Evolutionary conservation across 768 basidiomycete genomes (phyloP), one percentile per base, ranked within the genome.

Genomic region (Agrocybe pediades): DNA sequence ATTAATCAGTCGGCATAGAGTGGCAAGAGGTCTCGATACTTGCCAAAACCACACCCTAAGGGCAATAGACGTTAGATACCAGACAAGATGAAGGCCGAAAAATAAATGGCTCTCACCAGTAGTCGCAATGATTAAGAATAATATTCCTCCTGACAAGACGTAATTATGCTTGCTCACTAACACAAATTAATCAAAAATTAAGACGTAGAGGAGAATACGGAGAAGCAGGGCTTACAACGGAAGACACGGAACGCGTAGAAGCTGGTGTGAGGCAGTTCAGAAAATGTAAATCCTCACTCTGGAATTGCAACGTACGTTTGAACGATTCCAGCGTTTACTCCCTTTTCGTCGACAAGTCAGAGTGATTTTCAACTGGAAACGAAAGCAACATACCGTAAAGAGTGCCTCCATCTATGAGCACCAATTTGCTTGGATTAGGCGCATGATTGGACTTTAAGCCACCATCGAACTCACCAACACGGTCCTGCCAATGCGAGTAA

Each of bases 181-280:
- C 36, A 40, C 17, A 15, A 13, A 19, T 27, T 42, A 43, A 44
- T 17, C 46, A 44, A 27, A 2, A 24, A 40, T 25, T 6, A 16
- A 21, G 15, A 1, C 9, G 23, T n/a, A 19, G 26, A 23, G n/a
- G 0, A n/a, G 4, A 11, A 20, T 11, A 41, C 13, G 26, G 27
- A 8, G 2, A 9, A 21, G 41, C 9, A 43, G 33, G 15, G 67
- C 76, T 59, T 46, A 78, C 78, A 60, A 44, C 66, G 72, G 71
- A 77, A 85, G 2, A 85, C 69, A 1, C 83, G 79, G 56, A 73
- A 65, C 0, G 72, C 62, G 54, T 83, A 73, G 66, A 84, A 85
- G 33, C 78, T 81, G 9, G 45, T 44, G 23, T 21, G 9, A 25
- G 6, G 46, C 43, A 23, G n/a, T 3, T 15, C 17, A 30, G 21